Conservation (phyloP, 225 moss, liverwort and hornwort genomes). For the Rhytidiadelphus loreus region DNA sequence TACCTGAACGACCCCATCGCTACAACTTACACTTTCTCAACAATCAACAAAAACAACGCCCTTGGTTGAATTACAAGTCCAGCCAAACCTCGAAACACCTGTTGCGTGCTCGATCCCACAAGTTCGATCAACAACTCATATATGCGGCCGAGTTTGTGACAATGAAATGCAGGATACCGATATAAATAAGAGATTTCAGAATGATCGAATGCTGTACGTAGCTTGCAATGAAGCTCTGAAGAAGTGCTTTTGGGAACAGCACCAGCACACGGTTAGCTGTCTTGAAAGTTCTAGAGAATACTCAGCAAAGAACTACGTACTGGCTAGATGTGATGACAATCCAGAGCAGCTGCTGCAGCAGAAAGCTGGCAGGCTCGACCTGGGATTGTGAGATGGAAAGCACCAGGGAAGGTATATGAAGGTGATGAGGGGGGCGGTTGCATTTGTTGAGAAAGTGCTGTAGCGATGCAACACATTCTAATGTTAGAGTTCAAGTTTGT, state of each 20-base stretch:
- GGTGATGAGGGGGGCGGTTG: background rate
- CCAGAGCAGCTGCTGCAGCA: conserved; percentile 2
- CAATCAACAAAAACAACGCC: background rate
- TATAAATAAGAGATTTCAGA: background rate
- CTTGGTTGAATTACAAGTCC: background rate
- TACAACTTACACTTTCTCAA: background rate
- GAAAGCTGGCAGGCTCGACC: background rate
- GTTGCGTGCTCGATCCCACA: background rate
- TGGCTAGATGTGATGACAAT: conserved; percentile 24
- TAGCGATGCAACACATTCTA: background rate
- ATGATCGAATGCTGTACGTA: no score
- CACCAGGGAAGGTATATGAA: background rate
- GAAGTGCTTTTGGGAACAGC: background rate
- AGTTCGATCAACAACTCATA: background rate
- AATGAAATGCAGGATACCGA: background rate
- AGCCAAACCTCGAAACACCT: background rate
- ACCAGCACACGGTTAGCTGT: background rate
- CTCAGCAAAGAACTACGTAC: no score
- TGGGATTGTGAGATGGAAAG: background rate
- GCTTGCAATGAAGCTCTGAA: background rate
- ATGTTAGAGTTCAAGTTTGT: background rate
- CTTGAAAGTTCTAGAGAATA: no score
- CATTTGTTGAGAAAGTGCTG: background rate
- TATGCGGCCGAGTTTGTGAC: background rate
- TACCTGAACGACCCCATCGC: background rate